These are phyloP conservation scores for Tremellales sp. DNA, from an alignment of 1,284 basidiomycete genomes.

Conservation along the genomic window DNA sequence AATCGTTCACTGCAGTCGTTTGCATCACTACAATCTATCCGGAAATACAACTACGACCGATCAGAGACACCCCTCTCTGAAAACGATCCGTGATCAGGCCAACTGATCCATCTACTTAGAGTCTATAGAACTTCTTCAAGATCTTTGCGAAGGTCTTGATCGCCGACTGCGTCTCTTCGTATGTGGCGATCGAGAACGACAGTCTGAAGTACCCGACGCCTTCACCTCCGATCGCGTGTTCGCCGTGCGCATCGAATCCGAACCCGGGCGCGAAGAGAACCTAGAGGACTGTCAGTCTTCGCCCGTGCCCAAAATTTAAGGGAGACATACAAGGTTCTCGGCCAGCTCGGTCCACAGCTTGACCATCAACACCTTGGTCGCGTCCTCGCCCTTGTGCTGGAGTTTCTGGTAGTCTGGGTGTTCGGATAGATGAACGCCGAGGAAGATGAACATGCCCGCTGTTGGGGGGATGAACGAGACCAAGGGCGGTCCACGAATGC, in stretches of 20 bases:
- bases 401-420: conserved; percentile 54
- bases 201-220: conserved; percentile 47
- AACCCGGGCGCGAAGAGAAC: conserved; percentile 47
- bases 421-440: conserved; percentile 62
- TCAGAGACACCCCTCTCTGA: too few species aligned
- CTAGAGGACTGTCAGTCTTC: conserved; percentile 7
- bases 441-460: conserved; percentile 54
- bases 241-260: conserved; percentile 41
- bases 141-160: conserved; percentile 41
- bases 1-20: background rate
- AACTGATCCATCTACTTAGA: conserved; percentile 1
- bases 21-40: background rate
- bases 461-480: conserved; percentile 69
- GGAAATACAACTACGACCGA: too few species aligned
- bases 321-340: conserved; percentile 32
- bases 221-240: conserved; percentile 41
- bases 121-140: conserved; percentile 38
- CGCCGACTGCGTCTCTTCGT: conserved; percentile 39
- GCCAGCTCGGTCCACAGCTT: conserved; percentile 45
- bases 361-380: conserved; percentile 29
- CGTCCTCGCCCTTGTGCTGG: conserved; percentile 32
- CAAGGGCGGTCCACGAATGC: conserved; percentile 42
- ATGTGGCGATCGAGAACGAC: conserved; percentile 43
- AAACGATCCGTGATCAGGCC: too few species aligned
- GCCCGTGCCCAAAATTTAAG: background rate